Evolutionary conservation across 2,329 filamentous ascomycete species (phyloP).

Genomic region (Bipolaris bicolor): DNA sequence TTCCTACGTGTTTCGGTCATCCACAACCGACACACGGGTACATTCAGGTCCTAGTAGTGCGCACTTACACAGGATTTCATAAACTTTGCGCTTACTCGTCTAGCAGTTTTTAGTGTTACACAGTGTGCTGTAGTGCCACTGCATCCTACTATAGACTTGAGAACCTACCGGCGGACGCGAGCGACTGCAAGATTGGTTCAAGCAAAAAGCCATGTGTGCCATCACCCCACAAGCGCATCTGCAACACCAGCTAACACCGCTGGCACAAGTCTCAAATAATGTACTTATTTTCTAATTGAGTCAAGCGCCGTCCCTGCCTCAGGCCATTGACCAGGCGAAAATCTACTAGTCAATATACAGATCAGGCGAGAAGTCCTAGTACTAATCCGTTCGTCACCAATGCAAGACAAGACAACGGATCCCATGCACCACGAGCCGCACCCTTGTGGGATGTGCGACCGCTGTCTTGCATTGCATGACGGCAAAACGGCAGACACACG

Average conservation of each 20-base stretch:
- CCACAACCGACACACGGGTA: conserved; percentile 23
- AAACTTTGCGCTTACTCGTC: not conserved
- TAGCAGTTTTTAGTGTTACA: conserved; percentile 23
- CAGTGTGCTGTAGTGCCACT: conserved; percentile 28
- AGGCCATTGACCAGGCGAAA: not conserved
- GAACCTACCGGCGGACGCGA: conserved; percentile 24
- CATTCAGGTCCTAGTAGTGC: conserved; percentile 22
- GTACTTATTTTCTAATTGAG: not conserved
- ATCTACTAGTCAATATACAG: not conserved
- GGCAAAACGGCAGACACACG: conserved; percentile 4
- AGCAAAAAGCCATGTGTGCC: conserved; percentile 17
- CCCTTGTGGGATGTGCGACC: conserved; percentile 11
- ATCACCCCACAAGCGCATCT: not conserved
- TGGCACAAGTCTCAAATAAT: conserved; percentile 16
- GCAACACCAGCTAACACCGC: not conserved
- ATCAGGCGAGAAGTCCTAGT: not conserved
- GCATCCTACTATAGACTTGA: conserved; percentile 27
- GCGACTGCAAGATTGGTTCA: conserved; percentile 15
- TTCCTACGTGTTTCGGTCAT: conserved; percentile 23
- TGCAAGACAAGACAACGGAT: not conserved
- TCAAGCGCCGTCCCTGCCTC: not conserved
- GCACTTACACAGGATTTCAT: not conserved
- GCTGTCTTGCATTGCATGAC: conserved; percentile 10
- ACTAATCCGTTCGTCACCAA: not conserved
- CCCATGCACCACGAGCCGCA: not conserved